These are phyloP conservation scores for Capsicum pubescens DNA, from an alignment of 257 asterid species.

Conservation along the genomic window DNA sequence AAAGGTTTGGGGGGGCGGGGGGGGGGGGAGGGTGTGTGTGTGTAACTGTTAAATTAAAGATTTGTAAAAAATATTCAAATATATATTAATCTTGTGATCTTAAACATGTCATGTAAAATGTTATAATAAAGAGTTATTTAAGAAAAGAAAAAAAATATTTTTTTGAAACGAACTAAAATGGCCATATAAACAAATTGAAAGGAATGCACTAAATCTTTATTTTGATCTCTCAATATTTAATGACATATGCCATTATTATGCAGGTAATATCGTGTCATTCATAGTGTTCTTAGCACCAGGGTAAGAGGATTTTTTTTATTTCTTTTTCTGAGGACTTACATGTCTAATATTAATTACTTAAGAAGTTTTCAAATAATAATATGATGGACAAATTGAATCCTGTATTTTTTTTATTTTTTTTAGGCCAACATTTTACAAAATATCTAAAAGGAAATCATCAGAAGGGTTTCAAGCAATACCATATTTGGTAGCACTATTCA, in stretches of 20 bases:
- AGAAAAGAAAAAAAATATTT: no score
- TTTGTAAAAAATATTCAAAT: no score
- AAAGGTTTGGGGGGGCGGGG: no score
- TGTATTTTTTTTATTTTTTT: no score
- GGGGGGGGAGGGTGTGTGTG: no score
- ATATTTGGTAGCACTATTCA: constrained; percentile 62
- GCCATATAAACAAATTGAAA: no score
- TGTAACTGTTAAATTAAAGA: no score
- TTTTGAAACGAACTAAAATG: no score
- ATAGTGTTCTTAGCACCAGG: constrained; percentile 68
- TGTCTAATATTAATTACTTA: not conserved
- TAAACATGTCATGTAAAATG: no score
- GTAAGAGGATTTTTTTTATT: constrained; percentile 36
- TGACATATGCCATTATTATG: not conserved
- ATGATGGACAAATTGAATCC: not conserved
- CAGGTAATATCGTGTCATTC: constrained; percentile 69
- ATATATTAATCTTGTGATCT: no score
- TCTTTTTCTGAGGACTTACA: constrained; percentile 14
- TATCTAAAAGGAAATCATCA: constrained; percentile 66
- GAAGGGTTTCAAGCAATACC: constrained; percentile 68
- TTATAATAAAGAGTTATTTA: no score
- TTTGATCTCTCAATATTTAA: not conserved
- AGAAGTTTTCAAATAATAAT: not conserved
- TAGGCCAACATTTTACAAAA: constrained; percentile 62
- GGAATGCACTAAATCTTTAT: not conserved